Evolutionary conservation across 1,284 basidiomycete genomes (phyloP).

Genomic region (Ganoderma leucocontextum): DNA sequence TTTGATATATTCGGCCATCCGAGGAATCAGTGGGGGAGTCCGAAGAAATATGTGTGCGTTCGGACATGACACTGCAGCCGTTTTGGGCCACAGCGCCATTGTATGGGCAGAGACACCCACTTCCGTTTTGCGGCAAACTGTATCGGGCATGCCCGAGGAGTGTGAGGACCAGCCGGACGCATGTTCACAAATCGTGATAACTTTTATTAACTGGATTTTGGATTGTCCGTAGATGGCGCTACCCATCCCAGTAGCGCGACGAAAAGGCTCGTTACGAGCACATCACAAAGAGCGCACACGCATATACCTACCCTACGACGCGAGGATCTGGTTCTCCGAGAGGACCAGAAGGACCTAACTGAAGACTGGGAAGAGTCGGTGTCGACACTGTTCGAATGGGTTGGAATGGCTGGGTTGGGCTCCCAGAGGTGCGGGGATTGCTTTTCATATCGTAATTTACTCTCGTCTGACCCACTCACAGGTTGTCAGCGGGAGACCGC

Average conservation of each 20-base stretch:
- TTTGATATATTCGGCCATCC: background rate
- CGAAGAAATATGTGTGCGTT: too few relatives aligned
- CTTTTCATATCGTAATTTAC: background rate
- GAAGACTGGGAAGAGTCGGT: slow-evolving; percentile 60
- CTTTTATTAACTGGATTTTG: too few relatives aligned
- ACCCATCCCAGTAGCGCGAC: background rate
- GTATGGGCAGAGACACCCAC: too few relatives aligned
- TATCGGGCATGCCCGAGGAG: too few relatives aligned
- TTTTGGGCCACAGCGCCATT: too few relatives aligned
- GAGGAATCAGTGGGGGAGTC: background rate
- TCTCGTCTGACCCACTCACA: slow-evolving; percentile 27
- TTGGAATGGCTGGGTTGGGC: slow-evolving; percentile 64
- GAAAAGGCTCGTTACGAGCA: background rate
- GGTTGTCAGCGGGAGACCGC: slow-evolving; percentile 49
- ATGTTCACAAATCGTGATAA: background rate
- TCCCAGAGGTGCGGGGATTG: slow-evolving; percentile 49
- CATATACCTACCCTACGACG: slow-evolving; percentile 44
- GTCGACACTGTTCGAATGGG: slow-evolving; percentile 68
- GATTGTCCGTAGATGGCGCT: background rate
- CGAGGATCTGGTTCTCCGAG: background rate
- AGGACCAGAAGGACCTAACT: slow-evolving; percentile 31
- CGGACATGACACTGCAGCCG: too few relatives aligned
- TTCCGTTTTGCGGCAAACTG: too few relatives aligned
- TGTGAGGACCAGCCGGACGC: too few relatives aligned
- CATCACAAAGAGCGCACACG: slow-evolving; percentile 30